phyloP scores from a whole-genome alignment of 108 stramenopile genomes.

The Aurantiochytrium sp. region DNA sequence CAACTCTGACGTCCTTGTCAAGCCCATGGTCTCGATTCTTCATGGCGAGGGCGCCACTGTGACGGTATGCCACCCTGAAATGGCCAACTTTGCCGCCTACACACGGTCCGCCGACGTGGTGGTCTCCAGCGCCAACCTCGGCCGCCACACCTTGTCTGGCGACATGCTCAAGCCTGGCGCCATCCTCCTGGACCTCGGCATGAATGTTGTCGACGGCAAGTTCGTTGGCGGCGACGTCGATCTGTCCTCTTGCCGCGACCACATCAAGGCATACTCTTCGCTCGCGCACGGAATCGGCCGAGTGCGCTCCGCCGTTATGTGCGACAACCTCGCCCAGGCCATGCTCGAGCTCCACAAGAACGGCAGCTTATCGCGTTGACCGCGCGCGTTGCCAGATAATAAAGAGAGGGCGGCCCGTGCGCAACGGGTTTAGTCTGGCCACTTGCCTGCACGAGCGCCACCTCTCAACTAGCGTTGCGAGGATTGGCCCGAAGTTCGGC shows the following conservation, averaged over 20 bases:
- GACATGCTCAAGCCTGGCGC: conserved; percentile 25
- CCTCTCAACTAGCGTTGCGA: no score
- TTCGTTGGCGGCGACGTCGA: neutral
- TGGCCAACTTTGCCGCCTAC: conserved; percentile 27
- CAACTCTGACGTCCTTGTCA: conserved; percentile 20
- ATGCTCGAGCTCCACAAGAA: neutral
- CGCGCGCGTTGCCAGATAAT: no score
- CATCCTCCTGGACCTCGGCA: neutral
- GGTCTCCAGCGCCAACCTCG: neutral
- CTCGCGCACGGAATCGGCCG: neutral
- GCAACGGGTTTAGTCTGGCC: no score
- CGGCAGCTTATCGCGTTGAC: no score
- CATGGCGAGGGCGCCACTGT: conserved; percentile 21
- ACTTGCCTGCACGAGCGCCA: no score
- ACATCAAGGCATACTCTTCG: neutral
- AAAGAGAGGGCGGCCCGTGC: no score
- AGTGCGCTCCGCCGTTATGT: neutral
- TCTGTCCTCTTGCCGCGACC: neutral
- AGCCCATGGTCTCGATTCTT: neutral
- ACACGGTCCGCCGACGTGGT: conserved; percentile 14
- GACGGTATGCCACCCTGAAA: neutral
- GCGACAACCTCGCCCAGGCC: conserved; percentile 14
- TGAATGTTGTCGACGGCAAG: neutral
- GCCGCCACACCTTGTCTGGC: neutral
- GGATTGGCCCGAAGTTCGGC: no score